Percentiles rank a stretch among this genome's conserved stretches.
Conservation (phyloP, 805 yeast genomes). For the Wickerhamomyces alni region DNA sequence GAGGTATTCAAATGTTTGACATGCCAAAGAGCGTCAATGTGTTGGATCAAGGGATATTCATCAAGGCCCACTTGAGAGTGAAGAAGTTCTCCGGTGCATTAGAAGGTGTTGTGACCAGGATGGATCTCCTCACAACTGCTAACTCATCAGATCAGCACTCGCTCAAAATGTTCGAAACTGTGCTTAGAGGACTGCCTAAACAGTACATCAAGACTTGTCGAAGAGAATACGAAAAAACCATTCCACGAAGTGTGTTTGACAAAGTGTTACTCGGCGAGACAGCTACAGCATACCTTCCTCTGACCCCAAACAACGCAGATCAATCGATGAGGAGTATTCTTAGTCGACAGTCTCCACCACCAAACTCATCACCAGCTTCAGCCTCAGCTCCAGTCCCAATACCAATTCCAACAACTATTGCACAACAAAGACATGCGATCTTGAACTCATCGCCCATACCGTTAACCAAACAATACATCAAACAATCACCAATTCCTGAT, state of each 20-base stretch:
- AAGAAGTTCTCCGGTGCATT: constrained; percentile 4
- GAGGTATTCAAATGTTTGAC: background rate
- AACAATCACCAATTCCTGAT: constrained; percentile 1
- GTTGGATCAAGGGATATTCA: constrained; percentile 7
- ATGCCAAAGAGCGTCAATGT: constrained; percentile 1
- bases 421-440: too few species aligned
- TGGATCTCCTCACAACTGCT: background rate
- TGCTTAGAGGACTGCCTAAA: constrained; percentile 3
- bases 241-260: background rate
- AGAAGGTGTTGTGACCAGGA: constrained; percentile 3
- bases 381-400: too few species aligned
- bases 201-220: background rate
- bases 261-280: too few species aligned
- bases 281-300: too few species aligned
- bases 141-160: background rate
- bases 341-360: too few species aligned
- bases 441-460: too few species aligned
- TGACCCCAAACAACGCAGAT: too few species aligned
- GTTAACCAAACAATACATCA: background rate
- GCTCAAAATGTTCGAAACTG: constrained; percentile 2
- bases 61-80: constrained; percentile 5
- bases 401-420: too few species aligned
- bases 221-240: background rate
- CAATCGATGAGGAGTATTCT: too few species aligned
- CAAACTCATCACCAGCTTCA: too few species aligned